phyloP scores from a whole-genome alignment of 2,329 filamentous ascomycete genomes.

The Aspergillus pseudonomiae region DNA sequence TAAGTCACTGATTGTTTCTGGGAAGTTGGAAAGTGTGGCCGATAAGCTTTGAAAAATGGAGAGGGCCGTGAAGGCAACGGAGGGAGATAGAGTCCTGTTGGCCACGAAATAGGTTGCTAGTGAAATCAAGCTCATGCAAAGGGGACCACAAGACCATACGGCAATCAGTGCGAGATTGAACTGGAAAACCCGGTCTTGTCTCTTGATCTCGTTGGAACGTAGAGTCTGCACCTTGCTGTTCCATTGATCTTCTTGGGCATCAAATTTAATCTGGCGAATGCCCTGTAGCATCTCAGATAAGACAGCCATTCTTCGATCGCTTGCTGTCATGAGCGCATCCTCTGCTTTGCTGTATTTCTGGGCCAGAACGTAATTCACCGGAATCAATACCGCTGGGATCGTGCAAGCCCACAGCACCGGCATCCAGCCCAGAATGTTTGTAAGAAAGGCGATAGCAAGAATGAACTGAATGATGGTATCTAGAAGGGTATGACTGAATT shows the following conservation, averaged over 20 bases:
- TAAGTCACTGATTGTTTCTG: conserved; percentile 68
- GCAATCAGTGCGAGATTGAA: conserved; percentile 64
- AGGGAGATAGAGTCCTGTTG: conserved; percentile 65
- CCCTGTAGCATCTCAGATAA: conserved; percentile 76
- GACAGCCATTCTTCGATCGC: conserved; percentile 73
- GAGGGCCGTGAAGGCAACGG: conserved; percentile 77
- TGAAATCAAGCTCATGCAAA: conserved; percentile 70
- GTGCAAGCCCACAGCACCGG: conserved; percentile 66
- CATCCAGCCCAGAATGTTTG: conserved; percentile 70
- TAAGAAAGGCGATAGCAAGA: conserved; percentile 67
- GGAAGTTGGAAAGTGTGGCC: conserved; percentile 66
- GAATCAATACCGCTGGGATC: conserved; percentile 65
- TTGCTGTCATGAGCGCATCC: conserved; percentile 71
- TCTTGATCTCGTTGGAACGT: conserved; percentile 66
- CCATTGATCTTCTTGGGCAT: conserved; percentile 74
- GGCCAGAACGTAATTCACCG: conserved; percentile 68
- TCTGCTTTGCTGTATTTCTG: conserved; percentile 67
- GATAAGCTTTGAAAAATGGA: conserved; percentile 73
- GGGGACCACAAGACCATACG: conserved; percentile 72
- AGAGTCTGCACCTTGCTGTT: conserved; percentile 67
- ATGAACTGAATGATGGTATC: conserved; percentile 64
- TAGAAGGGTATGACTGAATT: conserved; percentile 66
- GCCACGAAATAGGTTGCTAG: conserved; percentile 67
- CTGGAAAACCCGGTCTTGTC: conserved; percentile 67
- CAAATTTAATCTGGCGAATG: conserved; percentile 83